Evolutionary conservation across 768 basidiomycete genomes (phyloP).

Genomic region (Lactifluus piperatus): DNA sequence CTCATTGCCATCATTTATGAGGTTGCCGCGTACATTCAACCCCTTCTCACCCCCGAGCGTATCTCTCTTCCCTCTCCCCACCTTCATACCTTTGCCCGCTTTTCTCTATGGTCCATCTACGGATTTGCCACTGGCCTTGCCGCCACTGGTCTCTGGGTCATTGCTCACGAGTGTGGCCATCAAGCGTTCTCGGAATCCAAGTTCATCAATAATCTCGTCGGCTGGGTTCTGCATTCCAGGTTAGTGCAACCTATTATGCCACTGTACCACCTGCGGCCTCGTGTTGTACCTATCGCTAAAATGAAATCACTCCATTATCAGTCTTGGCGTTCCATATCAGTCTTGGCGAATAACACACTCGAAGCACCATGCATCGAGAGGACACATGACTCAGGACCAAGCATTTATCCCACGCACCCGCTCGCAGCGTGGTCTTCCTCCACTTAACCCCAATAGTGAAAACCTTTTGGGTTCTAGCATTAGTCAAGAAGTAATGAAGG

Average conservation of each 20-base stretch:
- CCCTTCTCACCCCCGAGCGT: slow-evolving; percentile 46
- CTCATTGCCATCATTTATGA: slow-evolving; percentile 66
- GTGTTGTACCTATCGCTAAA: neutral
- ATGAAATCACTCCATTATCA: slow-evolving; percentile 24
- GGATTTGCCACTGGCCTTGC: slow-evolving; percentile 78
- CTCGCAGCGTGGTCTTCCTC: slow-evolving; percentile 53
- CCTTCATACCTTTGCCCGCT: slow-evolving; percentile 51
- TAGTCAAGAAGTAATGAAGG: slow-evolving; percentile 55
- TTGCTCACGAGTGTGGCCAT: slow-evolving; percentile 94
- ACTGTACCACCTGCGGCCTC: neutral
- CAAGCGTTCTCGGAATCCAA: slow-evolving; percentile 94
- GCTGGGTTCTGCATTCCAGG: slow-evolving; percentile 89
- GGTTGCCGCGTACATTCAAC: slow-evolving; percentile 52
- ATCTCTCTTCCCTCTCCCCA: slow-evolving; percentile 50
- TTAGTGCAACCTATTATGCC: slow-evolving; percentile 30
- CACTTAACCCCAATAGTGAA: slow-evolving; percentile 60
- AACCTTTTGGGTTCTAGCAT: slow-evolving; percentile 57
- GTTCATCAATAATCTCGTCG: slow-evolving; percentile 83
- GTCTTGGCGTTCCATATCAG: slow-evolving; percentile 92
- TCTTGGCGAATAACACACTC: slow-evolving; percentile 93
- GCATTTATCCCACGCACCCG: slow-evolving; percentile 94
- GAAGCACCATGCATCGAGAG: slow-evolving; percentile 92
- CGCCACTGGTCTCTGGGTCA: slow-evolving; percentile 88
- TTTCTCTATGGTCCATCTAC: slow-evolving; percentile 74
- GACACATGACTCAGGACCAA: slow-evolving; percentile 90